Base-by-base conservation (phyloP, 2,329 filamentous ascomycete species). In the Venturia pyrina region DNA sequence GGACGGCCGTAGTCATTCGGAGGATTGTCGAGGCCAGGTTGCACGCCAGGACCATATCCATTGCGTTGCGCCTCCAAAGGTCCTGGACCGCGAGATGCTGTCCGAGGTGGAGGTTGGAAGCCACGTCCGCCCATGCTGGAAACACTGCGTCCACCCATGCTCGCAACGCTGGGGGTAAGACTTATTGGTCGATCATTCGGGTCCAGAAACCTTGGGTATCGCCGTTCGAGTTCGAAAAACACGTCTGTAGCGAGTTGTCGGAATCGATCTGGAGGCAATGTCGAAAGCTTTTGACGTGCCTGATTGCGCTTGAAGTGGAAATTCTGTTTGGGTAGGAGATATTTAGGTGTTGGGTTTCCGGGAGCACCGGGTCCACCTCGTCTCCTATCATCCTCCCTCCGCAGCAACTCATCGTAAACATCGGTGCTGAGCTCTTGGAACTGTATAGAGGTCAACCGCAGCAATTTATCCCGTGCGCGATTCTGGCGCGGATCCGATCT, bases 231-330 rank as follows among this genome's bases (percentile, higher is more conserved):
- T 75, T 99, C 95, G 77, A 90, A 96, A 74, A 95, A 98, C 21
- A 99, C 93, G 77, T 99, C 95, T 53, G 92, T 96, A 11, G 92
- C 93, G 7, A 99, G 82, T 73, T 98, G 93, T 70, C 91, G 86
- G 74, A 99, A 99, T 66, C 93, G 84, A 34, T 91, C 88, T 28
- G 89, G 87, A 3, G 92, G 91, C 17, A 99, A 84, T 0, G 93
- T 96, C 0, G 92, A 93, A 24, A 99, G 85, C 76, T 96, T 96
- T 77, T 97, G 92, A 50, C 95, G 86, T n/a, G 95, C 95, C 76
- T 98, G 93, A 74, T 99, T 99, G 69, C 95, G 89, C 78, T 98
- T 99, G 2, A 93, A 92, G 76, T 99, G 95, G 77, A 98, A 98
- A 69, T 87, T 89, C 69, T 88, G 84, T 75, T 93, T 91, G n/a